Evolutionary conservation across 2,329 filamentous ascomycete species (phyloP), one percentile per base, ranked within the genome.

Genomic region (Colletotrichum melonis): DNA sequence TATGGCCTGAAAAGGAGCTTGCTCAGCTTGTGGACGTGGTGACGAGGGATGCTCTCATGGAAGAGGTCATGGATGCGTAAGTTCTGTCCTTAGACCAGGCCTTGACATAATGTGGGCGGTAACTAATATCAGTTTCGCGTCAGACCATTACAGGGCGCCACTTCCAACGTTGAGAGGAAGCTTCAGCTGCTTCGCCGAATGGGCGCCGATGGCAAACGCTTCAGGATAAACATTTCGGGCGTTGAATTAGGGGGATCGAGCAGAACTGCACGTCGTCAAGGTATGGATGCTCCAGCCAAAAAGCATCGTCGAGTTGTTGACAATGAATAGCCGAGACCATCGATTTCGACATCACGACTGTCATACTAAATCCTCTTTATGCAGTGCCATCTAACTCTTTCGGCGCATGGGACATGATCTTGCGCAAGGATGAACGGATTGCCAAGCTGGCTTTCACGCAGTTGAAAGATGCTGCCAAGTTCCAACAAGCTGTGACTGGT

Each of bases 401-500:
- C 0, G 66, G 75, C 0, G 66, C 71, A 9, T 73, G 74, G n/a
- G 80, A 82, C 35, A 76, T 82, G 26, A 77, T 82, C 14, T 67
- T 82, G 24, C 66, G 75, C 2, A 76, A 79, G 12, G 79, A 81
- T 24, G 79, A 82, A 62, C 75, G 79, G 46, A 80, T 81, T 26
- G 79, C 80, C 26, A 76, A 77, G 19, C 71, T 82, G 19, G 67
- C 76, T 1, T 82, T 82, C 22, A 75, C 69, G 1, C 72, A 75
- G 6, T 73, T 76, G 24, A 77, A 76, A 16, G 77, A 81, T 42
- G 74, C 79, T 24, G 67, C 81, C 2, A 79, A 77, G 57, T 82
- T 82, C 24, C 81, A 82, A 42, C 81, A 82, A 58, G 80, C 78
- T 3, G 64, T 82, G 11, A 82, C 79, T 6, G 80, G 80, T 0